phyloP scores from a whole-genome alignment of 129 eudicot species.

The Silybum marianum region DNA sequence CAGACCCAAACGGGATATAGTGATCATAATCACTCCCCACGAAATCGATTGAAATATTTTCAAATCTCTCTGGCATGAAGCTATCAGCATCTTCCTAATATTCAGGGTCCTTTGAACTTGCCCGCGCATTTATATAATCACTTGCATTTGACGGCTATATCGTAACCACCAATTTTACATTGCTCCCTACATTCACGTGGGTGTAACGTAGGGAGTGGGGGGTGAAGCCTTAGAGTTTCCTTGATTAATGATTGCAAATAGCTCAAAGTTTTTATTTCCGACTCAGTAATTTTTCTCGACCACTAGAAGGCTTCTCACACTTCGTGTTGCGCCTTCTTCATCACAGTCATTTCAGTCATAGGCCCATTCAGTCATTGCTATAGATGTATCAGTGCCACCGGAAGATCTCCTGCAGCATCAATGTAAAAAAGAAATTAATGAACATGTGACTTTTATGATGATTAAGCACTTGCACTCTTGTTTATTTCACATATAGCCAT shows the following conservation, averaged over 20 bases:
- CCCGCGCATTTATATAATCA: conserved; percentile 25
- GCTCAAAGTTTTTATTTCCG: conserved; percentile 17
- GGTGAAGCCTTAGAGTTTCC: conserved; percentile 34
- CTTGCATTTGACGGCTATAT: conserved; percentile 24
- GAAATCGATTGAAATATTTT: conserved; percentile 1
- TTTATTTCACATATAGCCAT: no score
- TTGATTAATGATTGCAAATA: conserved; percentile 32
- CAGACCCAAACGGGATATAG: conserved; percentile 33
- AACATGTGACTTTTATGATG: no score
- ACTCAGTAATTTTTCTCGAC: not conserved
- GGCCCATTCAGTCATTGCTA: no score
- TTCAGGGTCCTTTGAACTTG: conserved; percentile 22
- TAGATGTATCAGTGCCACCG: no score
- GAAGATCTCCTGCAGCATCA: no score
- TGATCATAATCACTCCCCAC: conserved; percentile 22
- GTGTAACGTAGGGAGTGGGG: conserved; percentile 25
- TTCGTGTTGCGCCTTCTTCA: no score
- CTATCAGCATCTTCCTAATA: conserved; percentile 16
- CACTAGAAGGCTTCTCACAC: not conserved
- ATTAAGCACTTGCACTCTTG: no score
- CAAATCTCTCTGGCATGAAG: conserved; percentile 37
- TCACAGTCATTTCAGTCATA: no score
- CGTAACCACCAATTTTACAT: conserved; percentile 31
- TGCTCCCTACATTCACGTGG: conserved; percentile 29
- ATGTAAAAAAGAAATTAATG: no score